phyloP scores from a whole-genome alignment of 228 moss, liverwort and hornwort species.

The Sphagnum magellanicum region DNA sequence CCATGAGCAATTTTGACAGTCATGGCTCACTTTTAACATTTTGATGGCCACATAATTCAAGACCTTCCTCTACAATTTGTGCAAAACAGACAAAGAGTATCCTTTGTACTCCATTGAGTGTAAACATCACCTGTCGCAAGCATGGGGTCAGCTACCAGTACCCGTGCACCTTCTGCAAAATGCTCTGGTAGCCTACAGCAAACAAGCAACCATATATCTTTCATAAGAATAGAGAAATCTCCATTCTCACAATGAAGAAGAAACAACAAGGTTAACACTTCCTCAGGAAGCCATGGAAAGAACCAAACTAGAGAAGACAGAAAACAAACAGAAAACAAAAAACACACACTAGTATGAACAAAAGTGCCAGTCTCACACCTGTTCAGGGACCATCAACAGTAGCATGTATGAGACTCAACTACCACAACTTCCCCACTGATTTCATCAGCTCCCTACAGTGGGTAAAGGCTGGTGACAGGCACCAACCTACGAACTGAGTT shows the following conservation, averaged over 20 bases:
- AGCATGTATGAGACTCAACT: too few relatives aligned
- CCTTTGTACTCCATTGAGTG: not conserved
- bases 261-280: too few relatives aligned
- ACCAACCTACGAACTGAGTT: too few relatives aligned
- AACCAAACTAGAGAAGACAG: too few relatives aligned
- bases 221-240: too few relatives aligned
- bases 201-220: not conserved
- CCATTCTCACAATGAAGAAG: too few relatives aligned
- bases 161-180: conserved; percentile 68
- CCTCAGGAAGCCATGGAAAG: too few relatives aligned
- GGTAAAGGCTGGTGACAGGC: too few relatives aligned
- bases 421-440: too few relatives aligned
- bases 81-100: not conserved
- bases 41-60: not conserved
- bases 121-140: conserved; percentile 77
- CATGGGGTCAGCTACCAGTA: conserved; percentile 86
- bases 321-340: not conserved
- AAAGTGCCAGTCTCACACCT: too few relatives aligned
- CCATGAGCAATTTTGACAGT: not conserved
- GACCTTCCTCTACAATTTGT: not conserved
- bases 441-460: too few relatives aligned
- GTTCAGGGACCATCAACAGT: too few relatives aligned
- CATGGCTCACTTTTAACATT: not conserved
- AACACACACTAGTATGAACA: not conserved
- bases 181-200: conserved; percentile 72